Conservation (phyloP, 768 basidiomycete species). For the Naematelia aurantialba region DNA sequence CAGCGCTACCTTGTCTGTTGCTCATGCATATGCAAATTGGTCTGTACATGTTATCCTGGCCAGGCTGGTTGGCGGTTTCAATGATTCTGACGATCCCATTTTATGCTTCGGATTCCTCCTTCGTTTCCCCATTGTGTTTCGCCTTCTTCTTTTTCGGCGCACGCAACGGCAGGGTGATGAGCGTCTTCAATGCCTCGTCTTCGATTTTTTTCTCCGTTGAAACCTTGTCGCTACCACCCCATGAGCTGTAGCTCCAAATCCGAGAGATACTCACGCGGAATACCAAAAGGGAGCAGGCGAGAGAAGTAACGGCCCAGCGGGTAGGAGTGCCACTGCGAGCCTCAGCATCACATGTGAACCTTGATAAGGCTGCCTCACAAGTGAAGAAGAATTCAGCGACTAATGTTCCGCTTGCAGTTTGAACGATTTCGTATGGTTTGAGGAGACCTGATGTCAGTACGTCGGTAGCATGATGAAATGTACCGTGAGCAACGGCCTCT, state of each 20-base stretch:
- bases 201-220: constrained; percentile 84
- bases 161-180: constrained; percentile 72
- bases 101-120: constrained; percentile 13
- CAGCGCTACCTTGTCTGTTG: constrained; percentile 7
- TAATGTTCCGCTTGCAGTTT: constrained; percentile 74
- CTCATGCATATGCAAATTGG: not conserved
- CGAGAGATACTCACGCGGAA: constrained; percentile 56
- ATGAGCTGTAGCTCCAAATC: not conserved
- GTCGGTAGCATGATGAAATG: not conserved
- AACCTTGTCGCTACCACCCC: constrained; percentile 60
- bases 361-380: constrained; percentile 30
- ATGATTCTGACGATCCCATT: not conserved
- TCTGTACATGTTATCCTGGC: constrained; percentile 3
- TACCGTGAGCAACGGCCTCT: constrained; percentile 88
- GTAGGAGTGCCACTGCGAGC: constrained; percentile 68
- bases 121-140: constrained; percentile 23
- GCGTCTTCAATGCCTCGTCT: constrained; percentile 77
- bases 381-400: constrained; percentile 98
- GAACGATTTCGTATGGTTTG: constrained; percentile 92
- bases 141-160: constrained; percentile 76
- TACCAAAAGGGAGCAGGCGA: constrained; percentile 90
- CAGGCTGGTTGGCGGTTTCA: not conserved
- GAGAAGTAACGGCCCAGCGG: constrained; percentile 81
- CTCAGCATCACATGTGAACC: too few species aligned
- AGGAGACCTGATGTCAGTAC: constrained; percentile 57